Base-by-base conservation (phyloP, 2,329 filamentous ascomycete species). In the Aureobasidium namibiae region DNA sequence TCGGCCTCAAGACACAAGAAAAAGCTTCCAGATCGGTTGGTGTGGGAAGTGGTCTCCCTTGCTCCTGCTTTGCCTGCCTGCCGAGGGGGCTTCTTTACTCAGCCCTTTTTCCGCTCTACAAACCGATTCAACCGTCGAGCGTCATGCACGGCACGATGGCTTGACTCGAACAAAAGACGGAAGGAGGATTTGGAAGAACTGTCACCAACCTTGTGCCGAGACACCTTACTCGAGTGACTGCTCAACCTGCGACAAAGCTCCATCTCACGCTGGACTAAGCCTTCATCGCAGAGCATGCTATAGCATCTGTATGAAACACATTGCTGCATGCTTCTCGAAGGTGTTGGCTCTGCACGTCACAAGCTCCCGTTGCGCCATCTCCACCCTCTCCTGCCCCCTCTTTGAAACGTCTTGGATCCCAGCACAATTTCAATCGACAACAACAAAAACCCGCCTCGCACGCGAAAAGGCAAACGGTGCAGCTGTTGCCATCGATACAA, bases 401-500 rank as follows among this genome's bases (percentile, higher is more conserved):
- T 26, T 4, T 5, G 21, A 29, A 39, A 52, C 48, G 48, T 34
- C 23, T 31, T 8, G 48, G n/a, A n/a, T n/a, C n/a, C n/a, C n/a
- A n/a, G n/a, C n/a, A 45, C 48, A 52, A 52, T 49, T 31, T 49
- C 46, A 39, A 53, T 29, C 49, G 36, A 26, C 49, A 53, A 50
- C 26, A 29, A 29, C 26, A 29, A 29, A 29, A 29, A 29, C 26
- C 26, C 9, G 26, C 26, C 4, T 5, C 23, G 24, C 42, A 26
- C 24, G 42, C 42, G 42, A 26, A 13, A 4, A 9, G 5, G n/a
- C 42, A 52, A 52, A 52, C 48, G 48, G 48, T 39, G 21, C 24
- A 29, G 42, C 46, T 52, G 48, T 52, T 52, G 48, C 48, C 48
- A 52, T 52, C 48, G 48, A 52, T 52, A 39, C 48, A 4, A 38